These are phyloP conservation scores for Zelonia costaricensis DNA, from an alignment of 208 protist genomes.

Conservation along the genomic window DNA sequence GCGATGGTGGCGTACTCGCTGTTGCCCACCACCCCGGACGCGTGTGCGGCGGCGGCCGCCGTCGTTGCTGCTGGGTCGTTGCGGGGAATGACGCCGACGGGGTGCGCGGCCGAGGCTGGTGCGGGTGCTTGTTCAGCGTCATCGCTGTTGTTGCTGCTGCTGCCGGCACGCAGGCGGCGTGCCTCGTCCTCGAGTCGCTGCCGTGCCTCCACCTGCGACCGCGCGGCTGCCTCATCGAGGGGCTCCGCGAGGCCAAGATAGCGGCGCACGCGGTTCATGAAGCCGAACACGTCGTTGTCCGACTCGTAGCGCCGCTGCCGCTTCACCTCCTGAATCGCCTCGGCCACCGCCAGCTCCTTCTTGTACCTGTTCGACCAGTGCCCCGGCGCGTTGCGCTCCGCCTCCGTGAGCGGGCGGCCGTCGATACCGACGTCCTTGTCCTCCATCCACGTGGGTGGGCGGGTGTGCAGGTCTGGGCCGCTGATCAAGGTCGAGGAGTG, in stretches of 20 bases:
- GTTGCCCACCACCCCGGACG: background rate
- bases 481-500: conserved; percentile 13
- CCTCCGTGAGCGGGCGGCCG: conserved; percentile 60
- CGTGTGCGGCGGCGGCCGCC: background rate
- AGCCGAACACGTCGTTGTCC: conserved; percentile 63
- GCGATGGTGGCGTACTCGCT: background rate
- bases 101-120: conserved; percentile 2
- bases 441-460: conserved; percentile 78
- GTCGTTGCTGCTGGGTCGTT: background rate
- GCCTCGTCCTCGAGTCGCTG: conserved; percentile 40
- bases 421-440: conserved; percentile 80
- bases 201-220: conserved; percentile 34
- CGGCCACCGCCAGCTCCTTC: conserved; percentile 72
- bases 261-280: conserved; percentile 38
- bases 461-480: conserved; percentile 54
- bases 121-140: too few relatives aligned
- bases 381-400: conserved; percentile 24
- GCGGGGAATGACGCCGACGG: conserved; percentile 4
- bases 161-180: conserved; percentile 8
- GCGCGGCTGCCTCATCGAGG: conserved; percentile 53
- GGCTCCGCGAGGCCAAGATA: conserved; percentile 45
- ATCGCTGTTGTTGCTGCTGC: background rate
- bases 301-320: conserved; percentile 45
- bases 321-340: conserved; percentile 71
- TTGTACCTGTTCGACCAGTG: conserved; percentile 63